Base-by-base conservation (phyloP, 2,329 filamentous ascomycete genomes). In the Apiospora malaysiana region DNA sequence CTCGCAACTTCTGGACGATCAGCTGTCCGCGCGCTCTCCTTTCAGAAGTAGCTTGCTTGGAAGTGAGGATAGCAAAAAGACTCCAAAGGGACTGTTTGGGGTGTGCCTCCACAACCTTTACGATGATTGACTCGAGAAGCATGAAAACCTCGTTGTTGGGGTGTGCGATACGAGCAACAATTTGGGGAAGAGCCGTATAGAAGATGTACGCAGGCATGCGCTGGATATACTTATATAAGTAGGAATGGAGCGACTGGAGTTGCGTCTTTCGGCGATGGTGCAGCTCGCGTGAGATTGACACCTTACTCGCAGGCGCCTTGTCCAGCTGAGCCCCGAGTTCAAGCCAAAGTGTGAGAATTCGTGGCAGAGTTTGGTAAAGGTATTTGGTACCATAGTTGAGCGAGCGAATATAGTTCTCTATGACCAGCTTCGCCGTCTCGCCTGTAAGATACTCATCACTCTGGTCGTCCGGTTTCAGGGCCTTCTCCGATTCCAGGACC, bases 101-200 rank as follows among this genome's bases (percentile, higher is more conserved):
- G 80, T 98, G 93, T n/a, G 90, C 86, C 56, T 90, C 87, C 10
- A 97, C 91, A n/a, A 98, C 94, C 79, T 93, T 95, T 72, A 92
- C 84, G 70, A 99, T 94, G 74, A 98, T 95, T 45, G 88, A 87
- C 69, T 91, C 89, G 8, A 99, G 84, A 12, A 93, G 85, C 71
- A 91, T 89, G 81, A 94, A 97, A 1, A 97, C 94, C 1, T 90
- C 89, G 4, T 81, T 81, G 79, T 97, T 93, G 0, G 92, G 90
- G 82, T 99, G 96, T 65, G 93, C 93, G 76, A 99, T 98, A 43
- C 96, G 91, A n/a, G 95, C 96, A 70, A 99, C 93, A 73, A 99
- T 92, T 81, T 99, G 96, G 6, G 96, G 93, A 56, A 99, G 85
- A 7, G 95, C 87, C 2, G 92, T 93, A 78, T 94, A 95, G 80